phyloP scores from a whole-genome alignment of 257 asterid species.

The Datura wrightii region DNA sequence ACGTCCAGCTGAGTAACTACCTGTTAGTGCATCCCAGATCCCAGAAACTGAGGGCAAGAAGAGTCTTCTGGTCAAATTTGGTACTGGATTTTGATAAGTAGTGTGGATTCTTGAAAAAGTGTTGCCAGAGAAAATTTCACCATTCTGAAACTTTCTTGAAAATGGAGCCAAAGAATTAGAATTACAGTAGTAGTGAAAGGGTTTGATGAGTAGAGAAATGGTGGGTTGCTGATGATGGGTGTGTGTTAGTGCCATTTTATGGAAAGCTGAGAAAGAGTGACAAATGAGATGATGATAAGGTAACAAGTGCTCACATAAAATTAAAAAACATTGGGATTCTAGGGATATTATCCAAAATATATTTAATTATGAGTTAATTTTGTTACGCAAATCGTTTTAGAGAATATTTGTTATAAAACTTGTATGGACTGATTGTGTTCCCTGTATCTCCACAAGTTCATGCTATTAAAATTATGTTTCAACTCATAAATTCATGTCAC shows the following conservation, averaged over 20 bases:
- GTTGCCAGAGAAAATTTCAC: slow-evolving; percentile 28
- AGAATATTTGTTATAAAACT: too few species aligned
- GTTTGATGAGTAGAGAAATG: neutral
- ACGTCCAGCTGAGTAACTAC: slow-evolving; percentile 62
- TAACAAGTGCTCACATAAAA: neutral
- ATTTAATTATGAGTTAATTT: too few species aligned
- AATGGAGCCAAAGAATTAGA: slow-evolving; percentile 27
- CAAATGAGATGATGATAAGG: slow-evolving; percentile 24
- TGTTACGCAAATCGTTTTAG: too few species aligned
- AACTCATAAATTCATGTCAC: too few species aligned
- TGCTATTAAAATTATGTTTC: too few species aligned
- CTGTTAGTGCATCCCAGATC: slow-evolving; percentile 77
- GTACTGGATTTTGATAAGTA: slow-evolving; percentile 34
- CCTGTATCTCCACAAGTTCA: too few species aligned
- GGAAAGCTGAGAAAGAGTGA: neutral
- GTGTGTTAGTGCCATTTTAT: slow-evolving; percentile 54
- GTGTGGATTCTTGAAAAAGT: slow-evolving; percentile 36
- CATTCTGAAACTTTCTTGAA: neutral
- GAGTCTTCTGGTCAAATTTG: slow-evolving; percentile 57
- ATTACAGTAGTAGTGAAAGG: neutral
- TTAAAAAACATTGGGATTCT: too few species aligned
- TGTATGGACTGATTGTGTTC: too few species aligned
- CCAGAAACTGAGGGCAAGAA: slow-evolving; percentile 69
- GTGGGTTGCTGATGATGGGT: slow-evolving; percentile 34
- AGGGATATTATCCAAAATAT: too few species aligned